These are phyloP conservation scores for Cryptococcus sp. DNA, from an alignment of 1,284 basidiomycete species.

Conservation along the genomic window DNA sequence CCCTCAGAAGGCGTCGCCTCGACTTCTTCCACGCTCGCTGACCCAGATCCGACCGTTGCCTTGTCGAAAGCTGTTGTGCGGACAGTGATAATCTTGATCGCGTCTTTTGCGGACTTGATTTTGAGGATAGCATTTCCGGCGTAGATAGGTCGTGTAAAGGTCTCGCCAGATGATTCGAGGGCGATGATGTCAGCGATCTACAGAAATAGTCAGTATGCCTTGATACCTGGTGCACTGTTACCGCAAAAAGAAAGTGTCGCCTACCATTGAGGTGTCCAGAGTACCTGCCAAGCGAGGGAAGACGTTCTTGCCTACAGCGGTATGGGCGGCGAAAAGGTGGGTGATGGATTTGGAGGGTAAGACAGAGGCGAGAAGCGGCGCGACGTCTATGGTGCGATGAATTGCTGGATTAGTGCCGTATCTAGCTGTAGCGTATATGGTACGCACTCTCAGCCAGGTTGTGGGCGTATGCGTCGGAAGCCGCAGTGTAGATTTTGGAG, in stretches of 20 bases:
- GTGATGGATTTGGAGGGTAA: conserved; percentile 62
- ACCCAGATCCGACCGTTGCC: conserved; percentile 59
- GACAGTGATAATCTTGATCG: conserved; percentile 92
- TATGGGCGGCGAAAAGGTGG: conserved; percentile 83
- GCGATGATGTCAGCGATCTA: conserved; percentile 86
- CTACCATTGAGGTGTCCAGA: conserved; percentile 69
- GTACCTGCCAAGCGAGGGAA: conserved; percentile 86
- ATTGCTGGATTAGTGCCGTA: not conserved
- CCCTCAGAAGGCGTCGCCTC: conserved; percentile 68
- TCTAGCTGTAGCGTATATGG: not conserved
- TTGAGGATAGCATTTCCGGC: conserved; percentile 97
- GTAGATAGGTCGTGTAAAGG: conserved; percentile 92
- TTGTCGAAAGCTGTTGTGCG: conserved; percentile 91
- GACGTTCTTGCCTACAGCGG: conserved; percentile 70
- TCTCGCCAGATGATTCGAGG: conserved; percentile 71
- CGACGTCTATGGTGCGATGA: conserved; percentile 48
- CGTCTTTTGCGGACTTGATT: conserved; percentile 66
- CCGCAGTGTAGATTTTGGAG: conserved; percentile 54
- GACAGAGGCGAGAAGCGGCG: conserved; percentile 58
- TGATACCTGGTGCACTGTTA: not conserved
- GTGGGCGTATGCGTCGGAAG: conserved; percentile 53
- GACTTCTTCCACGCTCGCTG: conserved; percentile 64
- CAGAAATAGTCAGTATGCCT: not conserved
- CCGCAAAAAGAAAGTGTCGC: conserved; percentile 8
- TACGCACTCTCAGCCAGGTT: conserved; percentile 54